Base-by-base conservation (phyloP, 306 rosid genomes). In the Gastrolobium bilobum region DNA sequence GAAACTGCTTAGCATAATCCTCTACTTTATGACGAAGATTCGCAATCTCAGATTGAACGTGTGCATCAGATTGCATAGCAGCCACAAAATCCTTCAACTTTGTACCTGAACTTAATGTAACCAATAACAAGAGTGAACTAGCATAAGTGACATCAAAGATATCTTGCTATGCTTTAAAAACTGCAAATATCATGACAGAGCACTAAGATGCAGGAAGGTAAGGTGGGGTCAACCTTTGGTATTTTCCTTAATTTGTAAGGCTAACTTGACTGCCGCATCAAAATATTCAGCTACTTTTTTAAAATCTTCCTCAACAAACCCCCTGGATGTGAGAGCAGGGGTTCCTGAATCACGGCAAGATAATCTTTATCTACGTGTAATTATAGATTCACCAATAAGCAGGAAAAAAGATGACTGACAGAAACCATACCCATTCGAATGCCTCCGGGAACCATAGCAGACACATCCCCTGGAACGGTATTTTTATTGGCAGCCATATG, bases 371-470 rank as follows among this genome's bases (percentile, higher is more conserved):
- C 69, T 82, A 57, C 42, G 7, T 40, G 33, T 33, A 62, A 53
- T 64, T 65, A 69, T 47, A 61, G 75, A 35, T 31, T 37, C 56
- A 48, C 77, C 61, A 50, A 71, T 46, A 56, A 58, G 58, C 14
- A 60, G 43, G 84, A 15, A 58, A 26, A 70, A 75, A 47, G 39
- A 52, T 46, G 58, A 67, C 37, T 31, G 56, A 75, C 38, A 64
- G 46, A 48, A 31, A 57, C 29, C 50, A 29, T 94, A 94, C 98
- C 98, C 98, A 94, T 92, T 3, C 97, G 93, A 74, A 94, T 88
- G 59, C 98, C 98, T 47, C 98, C 97, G 29, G 98, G 97, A 85
- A 92, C 94, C 98, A 94, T 91, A 71, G 98, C 98, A 86, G 98
- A 94, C 76, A 94, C 95, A 34, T 94, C 98, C 69, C 98, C 98